Evolutionary conservation across 2,329 filamentous ascomycete genomes (phyloP).

Genomic region (Arthrocladium fulminans): DNA sequence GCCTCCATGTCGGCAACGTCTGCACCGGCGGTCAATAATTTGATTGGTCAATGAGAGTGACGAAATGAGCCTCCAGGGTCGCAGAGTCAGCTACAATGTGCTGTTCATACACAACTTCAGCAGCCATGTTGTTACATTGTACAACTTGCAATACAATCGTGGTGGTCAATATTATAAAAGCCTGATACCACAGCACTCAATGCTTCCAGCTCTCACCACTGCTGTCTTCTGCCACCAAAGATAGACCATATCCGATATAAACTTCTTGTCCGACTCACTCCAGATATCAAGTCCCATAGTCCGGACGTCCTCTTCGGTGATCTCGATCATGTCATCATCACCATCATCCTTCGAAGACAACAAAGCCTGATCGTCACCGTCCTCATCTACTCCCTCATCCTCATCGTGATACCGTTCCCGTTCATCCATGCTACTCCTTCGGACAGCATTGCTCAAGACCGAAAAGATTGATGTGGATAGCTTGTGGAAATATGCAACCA

Average conservation of each 20-base stretch:
- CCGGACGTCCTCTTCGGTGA: slow-evolving; percentile 37
- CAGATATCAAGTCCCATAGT: slow-evolving; percentile 43
- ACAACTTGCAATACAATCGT: too few species aligned
- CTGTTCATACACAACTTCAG: too few species aligned
- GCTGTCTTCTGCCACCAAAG: slow-evolving; percentile 40
- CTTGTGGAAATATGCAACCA: slow-evolving; percentile 44
- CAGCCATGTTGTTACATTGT: too few species aligned
- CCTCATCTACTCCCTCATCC: slow-evolving; percentile 20
- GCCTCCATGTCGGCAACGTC: too few species aligned
- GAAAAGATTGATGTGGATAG: slow-evolving; percentile 39
- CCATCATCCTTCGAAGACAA: slow-evolving; percentile 24
- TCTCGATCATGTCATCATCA: slow-evolving; percentile 26
- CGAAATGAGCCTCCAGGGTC: too few species aligned
- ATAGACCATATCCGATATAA: slow-evolving; percentile 37
- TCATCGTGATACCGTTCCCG: slow-evolving; percentile 15
- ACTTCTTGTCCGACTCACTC: slow-evolving; percentile 39
- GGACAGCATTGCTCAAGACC: slow-evolving; percentile 30
- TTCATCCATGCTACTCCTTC: slow-evolving; percentile 26
- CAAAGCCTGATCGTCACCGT: slow-evolving; percentile 16
- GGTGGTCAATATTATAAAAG: slow-evolving; percentile 35
- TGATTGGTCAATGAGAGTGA: too few species aligned
- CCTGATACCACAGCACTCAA: slow-evolving; percentile 41
- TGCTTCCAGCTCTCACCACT: slow-evolving; percentile 34
- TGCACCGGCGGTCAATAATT: too few species aligned
- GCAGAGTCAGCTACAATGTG: too few species aligned